These are phyloP conservation scores for Chaetoceros muelleri DNA, from an alignment of 108 stramenopile species.

Conservation along the genomic window DNA sequence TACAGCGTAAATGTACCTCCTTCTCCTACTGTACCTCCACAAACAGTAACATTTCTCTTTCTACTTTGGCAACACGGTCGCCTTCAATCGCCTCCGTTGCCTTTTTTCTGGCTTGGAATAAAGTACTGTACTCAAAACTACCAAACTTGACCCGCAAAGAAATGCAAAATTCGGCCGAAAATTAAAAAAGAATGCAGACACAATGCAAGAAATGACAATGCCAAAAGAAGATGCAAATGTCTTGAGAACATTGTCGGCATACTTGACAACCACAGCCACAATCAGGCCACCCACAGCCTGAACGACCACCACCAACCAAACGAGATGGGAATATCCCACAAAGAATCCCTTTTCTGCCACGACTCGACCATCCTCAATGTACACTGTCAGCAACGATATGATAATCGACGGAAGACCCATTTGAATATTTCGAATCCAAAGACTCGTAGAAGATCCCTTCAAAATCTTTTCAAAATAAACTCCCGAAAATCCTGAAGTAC, in stretches of 20 bases:
- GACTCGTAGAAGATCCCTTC: constrained; percentile 73
- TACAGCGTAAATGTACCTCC: too few species aligned
- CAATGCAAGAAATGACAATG: constrained; percentile 82
- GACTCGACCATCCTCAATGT: constrained; percentile 45
- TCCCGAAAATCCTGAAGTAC: constrained; percentile 92
- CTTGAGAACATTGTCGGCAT: constrained; percentile 96
- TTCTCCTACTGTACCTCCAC: too few species aligned
- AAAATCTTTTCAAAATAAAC: constrained; percentile 98
- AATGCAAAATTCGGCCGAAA: constrained; percentile 69
- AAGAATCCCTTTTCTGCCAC: constrained; percentile 78
- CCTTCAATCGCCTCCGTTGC: neutral
- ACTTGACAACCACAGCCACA: constrained; percentile 94
- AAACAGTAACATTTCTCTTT: too few species aligned
- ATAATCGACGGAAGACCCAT: constrained; percentile 92
- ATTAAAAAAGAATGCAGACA: constrained; percentile 85
- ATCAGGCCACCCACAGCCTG: constrained; percentile 95
- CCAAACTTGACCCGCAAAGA: constrained; percentile 56
- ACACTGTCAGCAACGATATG: constrained; percentile 64
- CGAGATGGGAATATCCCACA: constrained; percentile 73
- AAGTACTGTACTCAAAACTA: constrained; percentile 57
- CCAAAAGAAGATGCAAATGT: constrained; percentile 92
- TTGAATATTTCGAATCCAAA: constrained; percentile 96
- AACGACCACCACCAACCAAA: constrained; percentile 79
- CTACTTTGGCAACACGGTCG: neutral
- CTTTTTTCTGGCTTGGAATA: constrained; percentile 55